A percentile compares a stretch with the other conserved stretches of the same genome.
phyloP scores from a whole-genome alignment of 306 rosid species.

The Casuarina equisetifolia region DNA sequence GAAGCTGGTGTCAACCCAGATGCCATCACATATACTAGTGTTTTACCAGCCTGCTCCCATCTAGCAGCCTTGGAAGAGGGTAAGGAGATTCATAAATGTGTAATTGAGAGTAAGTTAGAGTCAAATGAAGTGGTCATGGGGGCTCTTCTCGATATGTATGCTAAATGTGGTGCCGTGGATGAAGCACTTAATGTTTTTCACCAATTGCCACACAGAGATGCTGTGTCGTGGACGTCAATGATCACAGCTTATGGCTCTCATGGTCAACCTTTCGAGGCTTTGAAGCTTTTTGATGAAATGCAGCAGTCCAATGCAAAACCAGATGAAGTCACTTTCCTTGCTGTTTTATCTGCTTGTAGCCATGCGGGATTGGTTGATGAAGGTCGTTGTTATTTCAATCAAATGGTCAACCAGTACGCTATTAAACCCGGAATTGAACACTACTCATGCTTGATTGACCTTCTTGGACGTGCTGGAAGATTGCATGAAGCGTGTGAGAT shows the following conservation, averaged over 20 bases:
- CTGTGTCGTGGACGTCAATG: slow-evolving; percentile 84
- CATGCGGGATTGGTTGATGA: slow-evolving; percentile 74
- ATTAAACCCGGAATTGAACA: slow-evolving; percentile 67
- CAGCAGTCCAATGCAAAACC: slow-evolving; percentile 47
- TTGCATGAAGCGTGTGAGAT: slow-evolving; percentile 67
- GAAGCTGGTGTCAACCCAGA: slow-evolving; percentile 53
- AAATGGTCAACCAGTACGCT: slow-evolving; percentile 55
- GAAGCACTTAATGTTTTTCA: slow-evolving; percentile 65
- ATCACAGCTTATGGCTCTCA: slow-evolving; percentile 78
- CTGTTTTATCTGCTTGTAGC: slow-evolving; percentile 75
- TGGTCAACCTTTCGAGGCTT: slow-evolving; percentile 66
- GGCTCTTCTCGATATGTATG: slow-evolving; percentile 87
- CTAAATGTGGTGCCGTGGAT: slow-evolving; percentile 76
- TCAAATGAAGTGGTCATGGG: slow-evolving; percentile 66
- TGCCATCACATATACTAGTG: slow-evolving; percentile 63
- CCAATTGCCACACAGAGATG: slow-evolving; percentile 65
- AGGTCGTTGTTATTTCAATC: slow-evolving; percentile 57
- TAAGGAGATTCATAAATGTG: slow-evolving; percentile 59
- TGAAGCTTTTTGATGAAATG: slow-evolving; percentile 64
- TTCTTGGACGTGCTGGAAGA: slow-evolving; percentile 88
- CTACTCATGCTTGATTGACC: slow-evolving; percentile 76
- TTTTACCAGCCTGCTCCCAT: slow-evolving; percentile 75
- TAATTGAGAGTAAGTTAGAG: slow-evolving; percentile 47
- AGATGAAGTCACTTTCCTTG: slow-evolving; percentile 68
- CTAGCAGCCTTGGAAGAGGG: slow-evolving; percentile 77